Percentiles rank a stretch among this genome's conserved stretches.
These are phyloP conservation scores for Colletotrichum lindemuthianum DNA, from an alignment of 2,329 filamentous ascomycete species.

Conservation along the genomic window DNA sequence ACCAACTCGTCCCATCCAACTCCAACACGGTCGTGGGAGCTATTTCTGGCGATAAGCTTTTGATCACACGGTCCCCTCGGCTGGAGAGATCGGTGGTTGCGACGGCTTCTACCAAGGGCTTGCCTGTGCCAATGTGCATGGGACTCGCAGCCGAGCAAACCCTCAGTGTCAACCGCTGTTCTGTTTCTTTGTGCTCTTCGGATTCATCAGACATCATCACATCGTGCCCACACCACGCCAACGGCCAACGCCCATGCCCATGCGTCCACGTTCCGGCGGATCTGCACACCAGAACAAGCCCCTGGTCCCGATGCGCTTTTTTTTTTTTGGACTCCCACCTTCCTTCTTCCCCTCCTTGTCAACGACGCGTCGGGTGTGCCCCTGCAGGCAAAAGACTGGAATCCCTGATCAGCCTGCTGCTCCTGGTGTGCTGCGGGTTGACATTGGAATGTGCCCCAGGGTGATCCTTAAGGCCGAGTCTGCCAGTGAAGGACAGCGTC, in stretches of 20 bases:
- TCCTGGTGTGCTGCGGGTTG: constrained; percentile 9
- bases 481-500: neutral
- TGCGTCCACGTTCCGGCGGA: constrained; percentile 14
- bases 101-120: constrained; percentile 30
- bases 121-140: constrained; percentile 28
- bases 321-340: neutral
- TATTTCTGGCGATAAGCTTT: constrained; percentile 36
- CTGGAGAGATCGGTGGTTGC: constrained; percentile 31
- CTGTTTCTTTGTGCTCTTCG: too few relatives aligned
- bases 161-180: constrained; percentile 5
- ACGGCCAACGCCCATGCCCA: neutral
- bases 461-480: constrained; percentile 13
- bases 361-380: constrained; percentile 1
- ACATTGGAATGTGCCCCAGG: constrained; percentile 16
- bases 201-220: neutral
- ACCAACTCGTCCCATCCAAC: neutral
- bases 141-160: constrained; percentile 16
- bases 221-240: constrained; percentile 4
- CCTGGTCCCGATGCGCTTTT: neutral
- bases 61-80: constrained; percentile 8
- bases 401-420: constrained; percentile 19
- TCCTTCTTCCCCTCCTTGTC: neutral
- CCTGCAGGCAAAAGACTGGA: constrained; percentile 25
- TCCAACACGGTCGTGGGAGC: constrained; percentile 13
- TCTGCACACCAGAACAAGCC: constrained; percentile 17